These are phyloP conservation scores for Elaeis oleifera DNA, from an alignment of 202 grass and related monocot genomes.

Conservation along the genomic window DNA sequence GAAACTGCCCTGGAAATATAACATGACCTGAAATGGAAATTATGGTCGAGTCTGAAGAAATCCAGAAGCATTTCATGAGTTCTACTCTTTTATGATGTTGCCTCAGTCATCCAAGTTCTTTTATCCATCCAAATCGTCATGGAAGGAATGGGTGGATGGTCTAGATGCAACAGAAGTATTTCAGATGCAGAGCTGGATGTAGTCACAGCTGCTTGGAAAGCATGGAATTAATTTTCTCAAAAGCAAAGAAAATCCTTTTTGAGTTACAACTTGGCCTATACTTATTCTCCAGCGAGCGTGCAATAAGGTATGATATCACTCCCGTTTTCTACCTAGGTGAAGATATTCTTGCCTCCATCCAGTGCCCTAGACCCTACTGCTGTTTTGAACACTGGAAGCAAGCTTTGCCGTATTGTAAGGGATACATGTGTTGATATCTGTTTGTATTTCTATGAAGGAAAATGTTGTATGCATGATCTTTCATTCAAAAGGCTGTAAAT, in stretches of 20 bases:
- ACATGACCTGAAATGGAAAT: slow-evolving; percentile 59
- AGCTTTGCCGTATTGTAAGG: too few relatives aligned
- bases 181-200: slow-evolving; percentile 55
- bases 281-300: too few relatives aligned
- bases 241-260: slow-evolving; percentile 16
- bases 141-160: slow-evolving; percentile 85
- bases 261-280: too few relatives aligned
- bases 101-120: slow-evolving; percentile 60
- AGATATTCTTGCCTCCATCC: too few relatives aligned
- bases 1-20: slow-evolving; percentile 40
- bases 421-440: too few relatives aligned
- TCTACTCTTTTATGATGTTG: slow-evolving; percentile 56
- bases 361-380: too few relatives aligned
- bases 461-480: too few relatives aligned
- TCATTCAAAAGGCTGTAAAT: too few relatives aligned
- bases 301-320: too few relatives aligned
- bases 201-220: slow-evolving; percentile 52
- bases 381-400: too few relatives aligned
- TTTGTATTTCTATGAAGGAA: too few relatives aligned
- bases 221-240: slow-evolving; percentile 56
- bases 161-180: slow-evolving; percentile 49
- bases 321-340: too few relatives aligned
- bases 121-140: slow-evolving; percentile 42
- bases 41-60: slow-evolving; percentile 44
- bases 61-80: slow-evolving; percentile 37